Percentiles rank a stretch among this genome's conserved stretches.
These are phyloP conservation scores for Saccharomyces cerevisiae DNA, from an alignment of 805 yeast genomes.

Conservation along the genomic window DNA sequence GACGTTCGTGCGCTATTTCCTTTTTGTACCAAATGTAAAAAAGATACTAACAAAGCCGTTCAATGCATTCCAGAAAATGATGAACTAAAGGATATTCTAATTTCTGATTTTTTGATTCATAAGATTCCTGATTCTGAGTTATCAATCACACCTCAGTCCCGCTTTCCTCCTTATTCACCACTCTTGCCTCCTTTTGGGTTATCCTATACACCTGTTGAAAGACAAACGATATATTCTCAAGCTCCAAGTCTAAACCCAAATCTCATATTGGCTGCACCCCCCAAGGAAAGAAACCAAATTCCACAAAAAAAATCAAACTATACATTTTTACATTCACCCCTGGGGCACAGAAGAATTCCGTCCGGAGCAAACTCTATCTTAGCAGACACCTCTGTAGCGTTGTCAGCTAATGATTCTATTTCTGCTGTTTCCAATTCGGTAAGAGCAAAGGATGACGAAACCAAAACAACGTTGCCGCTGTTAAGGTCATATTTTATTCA, in stretches of 20 bases:
- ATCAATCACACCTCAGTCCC: neutral
- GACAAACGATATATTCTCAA: slow-evolving; percentile 1
- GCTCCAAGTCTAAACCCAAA: neutral
- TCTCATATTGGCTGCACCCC: neutral
- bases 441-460: neutral
- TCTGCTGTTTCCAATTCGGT: neutral
- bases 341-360: neutral
- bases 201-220: slow-evolving; percentile 1
- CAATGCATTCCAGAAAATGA: slow-evolving; percentile 26
- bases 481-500: slow-evolving; percentile 23
- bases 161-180: neutral
- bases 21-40: slow-evolving; percentile 17
- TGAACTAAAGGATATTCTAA: slow-evolving; percentile 21
- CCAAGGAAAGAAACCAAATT: neutral
- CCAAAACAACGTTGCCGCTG: slow-evolving; percentile 12
- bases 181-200: neutral
- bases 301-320: neutral
- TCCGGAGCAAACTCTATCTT: slow-evolving; percentile 8
- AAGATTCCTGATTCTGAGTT: neutral
- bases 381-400: slow-evolving; percentile 8
- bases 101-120: slow-evolving; percentile 20
- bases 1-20: slow-evolving; percentile 25
- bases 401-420: slow-evolving; percentile 9
- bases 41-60: slow-evolving; percentile 4
- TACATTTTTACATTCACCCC: neutral